Conservation (phyloP, 345 rosid species). For the Hibiscus trionum region DNA sequence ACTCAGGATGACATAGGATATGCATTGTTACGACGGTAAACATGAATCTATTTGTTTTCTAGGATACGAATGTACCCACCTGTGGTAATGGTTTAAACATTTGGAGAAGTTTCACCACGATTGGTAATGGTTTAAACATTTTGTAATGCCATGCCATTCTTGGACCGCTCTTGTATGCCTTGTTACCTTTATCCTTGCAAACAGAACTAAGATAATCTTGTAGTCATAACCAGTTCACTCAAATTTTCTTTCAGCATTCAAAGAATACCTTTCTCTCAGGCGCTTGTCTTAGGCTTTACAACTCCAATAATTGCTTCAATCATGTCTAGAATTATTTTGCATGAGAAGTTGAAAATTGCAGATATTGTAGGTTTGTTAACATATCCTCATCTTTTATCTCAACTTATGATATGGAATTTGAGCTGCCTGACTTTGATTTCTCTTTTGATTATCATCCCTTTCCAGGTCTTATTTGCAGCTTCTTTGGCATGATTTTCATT, state of each 20-base stretch:
- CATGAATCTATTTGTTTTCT: background rate
- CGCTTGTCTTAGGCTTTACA: conserved; percentile 61
- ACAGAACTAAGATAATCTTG: conserved; percentile 2
- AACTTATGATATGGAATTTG: conserved; percentile 8
- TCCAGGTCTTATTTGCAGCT: conserved; percentile 88
- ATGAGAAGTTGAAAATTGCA: conserved; percentile 62
- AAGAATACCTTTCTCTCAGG: conserved; percentile 67
- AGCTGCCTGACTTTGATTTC: conserved; percentile 11
- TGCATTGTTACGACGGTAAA: background rate
- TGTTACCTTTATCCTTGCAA: background rate
- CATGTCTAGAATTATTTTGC: conserved; percentile 59
- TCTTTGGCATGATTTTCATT: conserved; percentile 75
- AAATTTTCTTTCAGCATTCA: conserved; percentile 61
- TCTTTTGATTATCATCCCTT: conserved; percentile 17
- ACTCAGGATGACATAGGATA: background rate
- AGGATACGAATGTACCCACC: background rate
- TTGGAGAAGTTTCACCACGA: background rate
- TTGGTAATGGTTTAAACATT: background rate
- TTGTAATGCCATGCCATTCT: background rate
- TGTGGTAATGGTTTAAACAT: no score
- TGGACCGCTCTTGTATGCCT: background rate
- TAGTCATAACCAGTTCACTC: conserved; percentile 3
- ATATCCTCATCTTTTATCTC: conserved; percentile 5
- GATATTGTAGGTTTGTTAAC: conserved; percentile 59
- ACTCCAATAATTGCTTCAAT: conserved; percentile 76